phyloP scores from a whole-genome alignment of 495 filamentous ascomycete species.

The Chlorociboria aeruginascens region DNA sequence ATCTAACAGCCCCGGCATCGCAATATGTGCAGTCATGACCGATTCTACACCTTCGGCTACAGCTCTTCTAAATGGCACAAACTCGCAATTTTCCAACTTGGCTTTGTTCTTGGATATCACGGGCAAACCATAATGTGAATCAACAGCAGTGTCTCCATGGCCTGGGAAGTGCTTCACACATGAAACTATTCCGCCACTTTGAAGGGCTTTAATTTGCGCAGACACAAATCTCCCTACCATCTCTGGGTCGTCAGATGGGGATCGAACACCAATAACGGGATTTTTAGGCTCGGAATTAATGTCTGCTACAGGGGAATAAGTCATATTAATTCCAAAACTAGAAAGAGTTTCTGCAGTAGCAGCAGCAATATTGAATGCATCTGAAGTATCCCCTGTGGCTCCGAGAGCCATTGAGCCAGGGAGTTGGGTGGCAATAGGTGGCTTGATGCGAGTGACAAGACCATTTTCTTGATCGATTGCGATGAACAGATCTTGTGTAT shows the following conservation, averaged over 20 bases:
- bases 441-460: slow-evolving; percentile 56
- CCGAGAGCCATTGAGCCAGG: slow-evolving; percentile 80
- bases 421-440: slow-evolving; percentile 37
- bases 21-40: slow-evolving; percentile 84
- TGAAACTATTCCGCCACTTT: slow-evolving; percentile 67
- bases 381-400: slow-evolving; percentile 61
- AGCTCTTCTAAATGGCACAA: slow-evolving; percentile 77
- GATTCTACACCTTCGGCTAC: slow-evolving; percentile 74
- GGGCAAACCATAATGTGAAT: slow-evolving; percentile 72
- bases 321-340: slow-evolving; percentile 78
- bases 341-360: slow-evolving; percentile 80
- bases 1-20: slow-evolving; percentile 46
- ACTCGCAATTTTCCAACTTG: slow-evolving; percentile 65
- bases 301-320: slow-evolving; percentile 79
- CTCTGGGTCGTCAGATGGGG: slow-evolving; percentile 74
- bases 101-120: slow-evolving; percentile 81
- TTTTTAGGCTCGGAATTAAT: slow-evolving; percentile 80
- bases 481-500: slow-evolving; percentile 70
- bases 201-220: slow-evolving; percentile 74
- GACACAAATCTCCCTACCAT: slow-evolving; percentile 76
- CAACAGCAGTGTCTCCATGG: slow-evolving; percentile 81
- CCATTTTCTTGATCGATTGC: slow-evolving; percentile 90
- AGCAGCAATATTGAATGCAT: slow-evolving; percentile 68
- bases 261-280: slow-evolving; percentile 74
- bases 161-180: slow-evolving; percentile 90